These are phyloP conservation scores for Ganoderma meredithae DNA, from an alignment of 1,284 basidiomycete species.

Conservation along the genomic window DNA sequence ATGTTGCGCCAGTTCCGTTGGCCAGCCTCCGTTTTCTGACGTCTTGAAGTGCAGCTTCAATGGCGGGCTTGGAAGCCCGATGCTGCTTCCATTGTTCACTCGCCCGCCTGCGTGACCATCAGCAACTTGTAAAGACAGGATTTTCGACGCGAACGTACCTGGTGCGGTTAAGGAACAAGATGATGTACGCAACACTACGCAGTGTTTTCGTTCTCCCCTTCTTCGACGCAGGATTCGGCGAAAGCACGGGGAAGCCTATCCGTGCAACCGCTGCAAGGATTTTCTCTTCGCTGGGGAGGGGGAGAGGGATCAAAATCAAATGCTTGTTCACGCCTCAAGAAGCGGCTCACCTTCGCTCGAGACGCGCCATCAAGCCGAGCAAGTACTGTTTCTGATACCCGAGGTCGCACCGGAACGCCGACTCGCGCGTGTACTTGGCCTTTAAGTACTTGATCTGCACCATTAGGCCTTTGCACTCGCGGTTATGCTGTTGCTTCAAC, in stretches of 20 bases:
- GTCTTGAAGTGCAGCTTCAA: slow-evolving; percentile 72
- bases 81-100: slow-evolving; percentile 70
- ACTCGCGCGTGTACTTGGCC: slow-evolving; percentile 89
- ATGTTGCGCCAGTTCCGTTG: slow-evolving; percentile 18
- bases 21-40: slow-evolving; percentile 62
- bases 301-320: slow-evolving; percentile 17
- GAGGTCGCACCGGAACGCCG: slow-evolving; percentile 80
- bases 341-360: slow-evolving; percentile 74
- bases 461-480: slow-evolving; percentile 88
- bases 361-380: slow-evolving; percentile 65
- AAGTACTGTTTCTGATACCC: slow-evolving; percentile 90
- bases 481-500: slow-evolving; percentile 75
- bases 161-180: slow-evolving; percentile 74
- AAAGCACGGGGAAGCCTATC: slow-evolving; percentile 68
- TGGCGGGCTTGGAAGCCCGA: slow-evolving; percentile 62
- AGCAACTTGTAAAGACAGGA: background rate
- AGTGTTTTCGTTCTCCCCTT: slow-evolving; percentile 47
- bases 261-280: slow-evolving; percentile 81
- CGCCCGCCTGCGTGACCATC: slow-evolving; percentile 51
- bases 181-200: slow-evolving; percentile 63
- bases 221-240: slow-evolving; percentile 13
- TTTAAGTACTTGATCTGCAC: slow-evolving; percentile 93
- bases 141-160: slow-evolving; percentile 54
- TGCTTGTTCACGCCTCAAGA: background rate
- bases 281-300: slow-evolving; percentile 69